phyloP scores from a whole-genome alignment of 2,329 filamentous ascomycete species.

The Aureobasidium sp. region DNA sequence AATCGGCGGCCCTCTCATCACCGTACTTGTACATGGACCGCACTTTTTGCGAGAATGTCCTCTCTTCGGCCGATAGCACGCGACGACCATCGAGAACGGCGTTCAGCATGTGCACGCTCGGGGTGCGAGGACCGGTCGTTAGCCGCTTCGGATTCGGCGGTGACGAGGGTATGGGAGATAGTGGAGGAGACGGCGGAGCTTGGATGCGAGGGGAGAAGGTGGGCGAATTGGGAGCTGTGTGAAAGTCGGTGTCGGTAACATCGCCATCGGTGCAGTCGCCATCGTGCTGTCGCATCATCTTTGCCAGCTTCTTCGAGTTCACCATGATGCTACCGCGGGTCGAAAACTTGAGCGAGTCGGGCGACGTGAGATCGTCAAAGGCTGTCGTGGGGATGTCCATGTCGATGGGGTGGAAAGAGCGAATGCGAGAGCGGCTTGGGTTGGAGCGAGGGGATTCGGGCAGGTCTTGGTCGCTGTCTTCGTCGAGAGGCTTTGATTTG shows the following conservation, averaged over 20 bases:
- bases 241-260: slow-evolving; percentile 4
- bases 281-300: slow-evolving; percentile 24
- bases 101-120: slow-evolving; percentile 32
- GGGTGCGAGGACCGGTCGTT: slow-evolving; percentile 27
- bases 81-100: slow-evolving; percentile 33
- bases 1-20: slow-evolving; percentile 47
- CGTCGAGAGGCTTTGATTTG: slow-evolving; percentile 15
- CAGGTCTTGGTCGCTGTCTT: slow-evolving; percentile 14
- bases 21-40: slow-evolving; percentile 58
- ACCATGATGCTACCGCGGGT: slow-evolving; percentile 54
- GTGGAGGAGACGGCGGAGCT: slow-evolving; percentile 2
- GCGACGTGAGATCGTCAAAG: slow-evolving; percentile 44
- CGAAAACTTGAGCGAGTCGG: slow-evolving; percentile 51
- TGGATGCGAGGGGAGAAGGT: not conserved
- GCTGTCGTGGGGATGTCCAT: slow-evolving; percentile 49
- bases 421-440: slow-evolving; percentile 20
- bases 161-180: not conserved
- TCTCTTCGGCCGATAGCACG: slow-evolving; percentile 57
- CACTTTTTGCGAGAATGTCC: slow-evolving; percentile 55
- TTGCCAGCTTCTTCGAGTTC: slow-evolving; percentile 40
- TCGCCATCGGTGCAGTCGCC: slow-evolving; percentile 13
- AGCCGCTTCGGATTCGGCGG: slow-evolving; percentile 18
- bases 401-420: slow-evolving; percentile 43
- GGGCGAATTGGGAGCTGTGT: slow-evolving; percentile 10
- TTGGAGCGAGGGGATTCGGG: not conserved